Evolutionary conservation across 1,284 basidiomycete genomes (phyloP), one percentile per base, ranked within the genome.

Genomic region (Pseudozyma hubeiensis): DNA sequence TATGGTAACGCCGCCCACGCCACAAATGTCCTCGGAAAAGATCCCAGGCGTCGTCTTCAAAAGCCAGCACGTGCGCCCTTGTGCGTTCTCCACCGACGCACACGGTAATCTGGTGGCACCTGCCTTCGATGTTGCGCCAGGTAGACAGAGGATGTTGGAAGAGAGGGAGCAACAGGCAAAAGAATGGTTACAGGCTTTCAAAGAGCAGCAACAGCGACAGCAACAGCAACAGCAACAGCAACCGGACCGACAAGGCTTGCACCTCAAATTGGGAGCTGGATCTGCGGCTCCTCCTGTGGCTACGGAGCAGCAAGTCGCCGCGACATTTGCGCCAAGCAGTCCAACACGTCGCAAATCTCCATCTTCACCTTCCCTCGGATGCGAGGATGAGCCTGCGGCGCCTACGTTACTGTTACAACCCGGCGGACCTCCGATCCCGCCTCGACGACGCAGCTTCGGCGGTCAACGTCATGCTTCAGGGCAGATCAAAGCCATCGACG

Each of bases 1-100:
- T 17, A 64, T 64, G 49, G 58, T 73, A 9, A 73, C 70, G 11
- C 70, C 70, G 5, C 65, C 70, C 0, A 64, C 70, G 7, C 70
- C 70, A 9, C 52, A 56, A 11, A 44, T 65, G 58, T 16, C 57
- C 1, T 29, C 48, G 10, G 54, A 56, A n/a, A 62, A 59, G 39
- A 61, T 63, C 34, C 54, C 54, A 0, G 70, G 60, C 5, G 57
- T 64, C 4, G 57, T 59, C 7, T 40, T 73, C 35, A 64, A 61
- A 33, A 59, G 39, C 30, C 37, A 56, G 10, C 45, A 66, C 33
- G 48, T 55, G 44, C 55, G 59, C 1, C 30, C 34, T 10, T 34
- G 33, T 16, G 9, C 58, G 7, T 64, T 63, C 39, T 34, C 29
- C 10, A 64, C 56, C 16, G 64, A 68, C 11, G 45, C 39, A 10